Conservation (phyloP, 805 yeast genomes). For the Candida schatavii region DNA sequence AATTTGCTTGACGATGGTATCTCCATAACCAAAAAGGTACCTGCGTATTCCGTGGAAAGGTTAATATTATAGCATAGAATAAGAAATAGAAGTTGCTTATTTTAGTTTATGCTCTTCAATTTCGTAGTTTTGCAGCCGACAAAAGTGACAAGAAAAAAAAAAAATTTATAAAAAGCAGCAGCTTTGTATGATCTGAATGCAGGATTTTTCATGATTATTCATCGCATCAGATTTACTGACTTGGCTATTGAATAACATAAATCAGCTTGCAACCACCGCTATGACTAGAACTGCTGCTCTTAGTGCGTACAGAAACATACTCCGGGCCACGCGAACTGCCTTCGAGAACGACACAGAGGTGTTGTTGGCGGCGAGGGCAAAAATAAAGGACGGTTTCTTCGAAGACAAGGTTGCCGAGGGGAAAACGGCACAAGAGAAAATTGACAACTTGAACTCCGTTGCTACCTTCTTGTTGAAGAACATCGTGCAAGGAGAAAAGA, state of each 20-base stretch:
- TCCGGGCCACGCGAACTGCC: constrained; percentile 64
- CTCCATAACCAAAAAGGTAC: constrained; percentile 41
- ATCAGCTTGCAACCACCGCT: background rate
- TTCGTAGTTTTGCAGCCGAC: no score
- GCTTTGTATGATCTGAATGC: no score
- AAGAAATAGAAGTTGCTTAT: no score
- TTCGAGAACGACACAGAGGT: constrained; percentile 51
- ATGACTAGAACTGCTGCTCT: constrained; percentile 23
- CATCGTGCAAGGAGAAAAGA: constrained; percentile 78
- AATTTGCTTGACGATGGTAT: constrained; percentile 26
- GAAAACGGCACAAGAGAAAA: constrained; percentile 37
- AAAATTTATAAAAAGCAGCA: no score
- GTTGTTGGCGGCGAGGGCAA: constrained; percentile 55
- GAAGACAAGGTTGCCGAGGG: constrained; percentile 18
- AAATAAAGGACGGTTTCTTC: constrained; percentile 55
- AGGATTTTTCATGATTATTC: background rate
- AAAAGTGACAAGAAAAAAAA: background rate
- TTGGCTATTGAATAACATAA: background rate
- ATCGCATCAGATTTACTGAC: background rate
- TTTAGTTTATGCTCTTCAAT: no score
- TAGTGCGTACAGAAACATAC: constrained; percentile 61
- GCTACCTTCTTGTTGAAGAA: constrained; percentile 65
- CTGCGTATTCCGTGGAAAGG: constrained; percentile 54
- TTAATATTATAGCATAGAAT: constrained; percentile 29
- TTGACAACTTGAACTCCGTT: constrained; percentile 62